phyloP scores from a whole-genome alignment of 257 asterid species.

The Mitragyna speciosa region DNA sequence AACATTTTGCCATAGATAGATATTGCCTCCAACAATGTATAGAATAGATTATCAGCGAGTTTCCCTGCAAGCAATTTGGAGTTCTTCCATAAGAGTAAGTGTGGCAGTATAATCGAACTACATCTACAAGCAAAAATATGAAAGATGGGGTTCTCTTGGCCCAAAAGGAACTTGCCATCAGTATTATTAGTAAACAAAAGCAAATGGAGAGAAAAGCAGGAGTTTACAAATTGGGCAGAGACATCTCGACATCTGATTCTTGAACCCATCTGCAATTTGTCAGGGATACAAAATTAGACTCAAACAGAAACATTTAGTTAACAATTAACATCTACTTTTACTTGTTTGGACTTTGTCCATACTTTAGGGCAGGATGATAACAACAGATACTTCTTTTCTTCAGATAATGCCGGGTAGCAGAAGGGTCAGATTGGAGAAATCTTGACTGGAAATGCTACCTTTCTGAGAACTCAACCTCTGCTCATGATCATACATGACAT shows the following conservation, averaged over 20 bases:
- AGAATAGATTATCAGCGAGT: neutral
- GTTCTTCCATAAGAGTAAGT: neutral
- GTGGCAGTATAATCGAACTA: neutral
- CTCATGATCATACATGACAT: neutral
- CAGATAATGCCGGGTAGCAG: neutral
- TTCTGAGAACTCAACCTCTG: neutral
- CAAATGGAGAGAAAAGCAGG: neutral
- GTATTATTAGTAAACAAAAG: neutral
- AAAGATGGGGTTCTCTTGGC: neutral
- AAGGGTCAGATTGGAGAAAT: neutral
- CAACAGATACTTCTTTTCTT: neutral
- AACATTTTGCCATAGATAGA: neutral
- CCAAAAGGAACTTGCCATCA: neutral
- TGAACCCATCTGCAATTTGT: neutral
- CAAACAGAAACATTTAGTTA: neutral
- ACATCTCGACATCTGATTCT: neutral
- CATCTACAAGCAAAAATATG: neutral
- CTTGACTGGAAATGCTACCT: neutral
- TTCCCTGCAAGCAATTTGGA: neutral
- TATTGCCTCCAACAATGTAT: neutral
- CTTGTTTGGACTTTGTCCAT: neutral
- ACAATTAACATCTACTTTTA: neutral
- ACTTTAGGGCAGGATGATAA: neutral
- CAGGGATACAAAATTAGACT: neutral
- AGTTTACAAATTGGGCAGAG: neutral